Evolutionary conservation across 1,284 basidiomycete genomes (phyloP).

Genomic region (Rhodotorula sp.): DNA sequence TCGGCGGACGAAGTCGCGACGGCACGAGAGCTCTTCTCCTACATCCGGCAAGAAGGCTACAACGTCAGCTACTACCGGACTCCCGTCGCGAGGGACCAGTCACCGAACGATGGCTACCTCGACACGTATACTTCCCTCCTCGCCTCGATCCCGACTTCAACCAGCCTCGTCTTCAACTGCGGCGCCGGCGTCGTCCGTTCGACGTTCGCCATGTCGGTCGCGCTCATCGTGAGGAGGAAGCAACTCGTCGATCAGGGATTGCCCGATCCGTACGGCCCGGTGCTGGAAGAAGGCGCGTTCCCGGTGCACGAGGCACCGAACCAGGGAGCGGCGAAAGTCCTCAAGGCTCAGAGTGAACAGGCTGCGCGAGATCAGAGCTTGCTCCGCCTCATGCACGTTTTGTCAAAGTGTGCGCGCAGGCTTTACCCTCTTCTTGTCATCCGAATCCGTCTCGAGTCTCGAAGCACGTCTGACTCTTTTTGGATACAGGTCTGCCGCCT

Average conservation of each 20-base stretch:
- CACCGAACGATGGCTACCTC: conserved; percentile 77
- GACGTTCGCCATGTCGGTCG: conserved; percentile 90
- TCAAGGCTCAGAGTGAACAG: conserved; percentile 40
- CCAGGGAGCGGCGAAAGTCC: conserved; percentile 9
- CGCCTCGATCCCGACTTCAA: conserved; percentile 79
- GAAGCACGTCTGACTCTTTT: background rate
- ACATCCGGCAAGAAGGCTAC: conserved; percentile 80
- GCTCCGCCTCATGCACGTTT: conserved; percentile 43
- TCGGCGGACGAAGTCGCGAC: conserved; percentile 87
- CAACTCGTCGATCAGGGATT: conserved; percentile 76
- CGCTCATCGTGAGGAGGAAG: conserved; percentile 80
- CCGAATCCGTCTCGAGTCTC: background rate
- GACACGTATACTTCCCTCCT: conserved; percentile 55
- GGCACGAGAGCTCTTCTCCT: conserved; percentile 79
- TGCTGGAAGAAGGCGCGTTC: background rate
- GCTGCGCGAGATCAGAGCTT: conserved; percentile 39
- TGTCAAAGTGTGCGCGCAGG: conserved; percentile 33
- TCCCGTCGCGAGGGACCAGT: conserved; percentile 78
- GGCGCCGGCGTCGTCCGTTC: conserved; percentile 94
- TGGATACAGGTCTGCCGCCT: conserved; percentile 14
- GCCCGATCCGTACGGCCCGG: conserved; percentile 52
- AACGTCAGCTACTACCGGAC: conserved; percentile 68
- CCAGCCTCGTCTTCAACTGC: conserved; percentile 88
- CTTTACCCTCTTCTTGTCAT: too few species aligned
- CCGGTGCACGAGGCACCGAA: conserved; percentile 1